Evolutionary conservation across 176 grass and related monocot species (phyloP).

Genomic region (Paspalum vaginatum): DNA sequence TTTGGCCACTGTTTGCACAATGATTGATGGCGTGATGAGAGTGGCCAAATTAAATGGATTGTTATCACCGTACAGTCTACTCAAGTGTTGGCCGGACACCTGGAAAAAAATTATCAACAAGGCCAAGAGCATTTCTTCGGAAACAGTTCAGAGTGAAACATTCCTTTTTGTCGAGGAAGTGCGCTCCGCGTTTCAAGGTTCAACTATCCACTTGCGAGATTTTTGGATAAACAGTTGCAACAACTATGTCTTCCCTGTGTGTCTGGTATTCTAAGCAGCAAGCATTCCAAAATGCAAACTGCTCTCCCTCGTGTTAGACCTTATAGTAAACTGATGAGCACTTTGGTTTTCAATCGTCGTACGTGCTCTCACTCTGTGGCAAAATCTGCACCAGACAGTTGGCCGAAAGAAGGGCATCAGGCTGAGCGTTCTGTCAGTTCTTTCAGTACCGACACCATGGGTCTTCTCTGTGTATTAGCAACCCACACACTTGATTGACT

Average conservation of each 20-base stretch:
- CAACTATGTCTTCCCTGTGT: not conserved
- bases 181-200: not conserved
- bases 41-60: not conserved
- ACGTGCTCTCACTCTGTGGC: too few species aligned
- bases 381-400: not conserved
- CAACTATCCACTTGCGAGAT: not conserved
- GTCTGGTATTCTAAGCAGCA: not conserved
- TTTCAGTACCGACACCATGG: not conserved
- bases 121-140: not conserved
- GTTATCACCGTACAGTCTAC: conserved; percentile 4
- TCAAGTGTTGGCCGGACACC: not conserved
- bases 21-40: conserved; percentile 11
- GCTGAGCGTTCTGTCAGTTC: too few species aligned
- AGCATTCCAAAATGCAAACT: not conserved
- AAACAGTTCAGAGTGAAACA: not conserved
- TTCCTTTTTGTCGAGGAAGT: not conserved
- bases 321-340: not conserved
- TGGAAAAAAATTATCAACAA: conserved; percentile 17
- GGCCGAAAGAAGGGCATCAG: too few species aligned
- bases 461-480: not conserved
- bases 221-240: not conserved
- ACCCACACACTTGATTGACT: too few species aligned
- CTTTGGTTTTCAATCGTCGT: too few species aligned
- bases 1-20: conserved; percentile 33
- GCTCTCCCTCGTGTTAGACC: not conserved